These are phyloP conservation scores for Lodderomyces margitis DNA, from an alignment of 1,139 yeast genomes.

Conservation along the genomic window DNA sequence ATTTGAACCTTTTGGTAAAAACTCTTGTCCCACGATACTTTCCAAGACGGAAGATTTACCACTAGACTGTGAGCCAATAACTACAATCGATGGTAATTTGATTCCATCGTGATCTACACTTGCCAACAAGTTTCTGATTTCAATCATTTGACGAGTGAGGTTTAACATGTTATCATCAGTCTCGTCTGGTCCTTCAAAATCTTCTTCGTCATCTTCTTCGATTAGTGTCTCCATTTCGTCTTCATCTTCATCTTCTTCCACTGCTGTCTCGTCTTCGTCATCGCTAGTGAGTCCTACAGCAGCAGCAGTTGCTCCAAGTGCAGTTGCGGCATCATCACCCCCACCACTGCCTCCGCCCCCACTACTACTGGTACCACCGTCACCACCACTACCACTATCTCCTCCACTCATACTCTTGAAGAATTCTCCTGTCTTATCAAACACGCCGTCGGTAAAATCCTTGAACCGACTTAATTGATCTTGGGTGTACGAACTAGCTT, in stretches of 20 bases:
- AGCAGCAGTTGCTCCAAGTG: constrained; percentile 46
- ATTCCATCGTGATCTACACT: constrained; percentile 78
- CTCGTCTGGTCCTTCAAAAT: constrained; percentile 45
- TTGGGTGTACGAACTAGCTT: constrained; percentile 69
- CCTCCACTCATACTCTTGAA: constrained; percentile 23
- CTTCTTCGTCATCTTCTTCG: constrained; percentile 37
- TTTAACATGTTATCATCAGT: constrained; percentile 79
- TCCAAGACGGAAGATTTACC: constrained; percentile 95
- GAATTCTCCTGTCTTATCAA: constrained; percentile 46
- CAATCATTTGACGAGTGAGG: constrained; percentile 93
- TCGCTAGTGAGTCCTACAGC: constrained; percentile 42
- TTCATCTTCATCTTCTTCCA: constrained; percentile 19
- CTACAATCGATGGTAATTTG: constrained; percentile 91
- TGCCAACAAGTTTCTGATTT: constrained; percentile 76
- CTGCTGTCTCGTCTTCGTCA: constrained; percentile 20
- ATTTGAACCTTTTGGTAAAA: constrained; percentile 88
- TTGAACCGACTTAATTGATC: constrained; percentile 62
- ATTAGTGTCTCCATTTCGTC: constrained; percentile 33
- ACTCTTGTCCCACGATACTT: constrained; percentile 91
- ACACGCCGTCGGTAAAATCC: constrained; percentile 52
- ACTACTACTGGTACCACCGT: constrained; percentile 11
- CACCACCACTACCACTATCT: constrained; percentile 15
- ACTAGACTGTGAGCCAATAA: constrained; percentile 94
- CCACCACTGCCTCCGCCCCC: constrained; percentile 24
- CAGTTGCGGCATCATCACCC: constrained; percentile 36